A percentile compares a stretch with the other conserved stretches of the same genome.
phyloP scores from a whole-genome alignment of 805 yeast species.

The Lipomyces yamanashiensis region DNA sequence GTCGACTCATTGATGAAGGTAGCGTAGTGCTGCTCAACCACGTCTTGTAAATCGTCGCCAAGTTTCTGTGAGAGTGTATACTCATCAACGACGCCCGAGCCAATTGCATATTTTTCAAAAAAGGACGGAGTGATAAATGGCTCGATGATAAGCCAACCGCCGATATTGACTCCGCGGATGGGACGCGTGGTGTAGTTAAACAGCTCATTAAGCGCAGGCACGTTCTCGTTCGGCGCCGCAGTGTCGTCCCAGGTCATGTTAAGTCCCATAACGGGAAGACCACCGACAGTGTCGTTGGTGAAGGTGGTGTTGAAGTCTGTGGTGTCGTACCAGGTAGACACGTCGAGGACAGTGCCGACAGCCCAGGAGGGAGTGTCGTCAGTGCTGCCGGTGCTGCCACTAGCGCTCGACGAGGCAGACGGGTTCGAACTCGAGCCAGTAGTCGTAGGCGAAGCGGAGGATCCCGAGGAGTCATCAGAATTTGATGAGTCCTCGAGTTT shows the following conservation, averaged over 20 bases:
- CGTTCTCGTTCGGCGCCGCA: constrained; percentile 40
- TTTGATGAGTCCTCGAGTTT: background rate
- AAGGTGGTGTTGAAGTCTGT: constrained; percentile 46
- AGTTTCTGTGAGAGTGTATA: constrained; percentile 61
- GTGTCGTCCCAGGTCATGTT: constrained; percentile 43
- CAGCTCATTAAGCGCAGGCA: constrained; percentile 41
- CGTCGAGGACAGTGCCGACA: constrained; percentile 41
- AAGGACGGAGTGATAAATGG: constrained; percentile 83
- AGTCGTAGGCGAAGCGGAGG: constrained; percentile 4
- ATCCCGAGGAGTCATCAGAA: background rate
- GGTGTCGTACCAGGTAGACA: constrained; percentile 44
- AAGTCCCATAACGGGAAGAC: constrained; percentile 46
- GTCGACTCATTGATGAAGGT: constrained; percentile 77
- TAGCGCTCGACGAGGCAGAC: constrained; percentile 8
- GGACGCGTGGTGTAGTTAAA: constrained; percentile 43
- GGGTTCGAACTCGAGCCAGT: constrained; percentile 8
- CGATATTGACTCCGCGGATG: constrained; percentile 74
- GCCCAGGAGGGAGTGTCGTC: constrained; percentile 39
- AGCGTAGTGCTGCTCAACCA: constrained; percentile 74
- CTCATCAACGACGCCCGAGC: constrained; percentile 66
- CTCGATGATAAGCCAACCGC: constrained; percentile 89
- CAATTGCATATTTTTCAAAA: constrained; percentile 52
- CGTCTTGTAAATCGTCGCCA: constrained; percentile 60
- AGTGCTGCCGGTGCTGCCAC: constrained; percentile 8
- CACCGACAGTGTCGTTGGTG: constrained; percentile 45